Base-by-base conservation (phyloP, 768 basidiomycete species). In the Crassisporium funariophilum region DNA sequence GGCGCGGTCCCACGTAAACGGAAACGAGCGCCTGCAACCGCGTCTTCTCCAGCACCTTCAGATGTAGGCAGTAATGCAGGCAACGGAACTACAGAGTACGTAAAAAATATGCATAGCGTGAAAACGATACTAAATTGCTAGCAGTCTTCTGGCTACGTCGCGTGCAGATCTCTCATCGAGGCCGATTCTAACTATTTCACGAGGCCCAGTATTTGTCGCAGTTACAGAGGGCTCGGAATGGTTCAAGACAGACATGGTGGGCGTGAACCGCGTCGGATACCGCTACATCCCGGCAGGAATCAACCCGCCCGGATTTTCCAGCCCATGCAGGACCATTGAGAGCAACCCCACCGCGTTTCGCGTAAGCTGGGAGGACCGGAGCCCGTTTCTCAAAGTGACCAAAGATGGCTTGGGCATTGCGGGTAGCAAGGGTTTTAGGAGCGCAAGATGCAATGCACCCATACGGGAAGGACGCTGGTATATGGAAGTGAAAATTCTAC, bases 381-480 rank as follows among this genome's bases (percentile, higher is more conserved):
- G 84, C 56, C 74, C 86, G 0, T 91, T 88, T 59, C 72, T 94
- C 42, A 82, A 82, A 43, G 83, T 91, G 53, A 83, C 88, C 0
- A 83, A 81, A 45, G 90, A 95, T 57, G 93, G 89, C 0, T 62
- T 88, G 3, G 79, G 81, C 1, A 68, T 95, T 43, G 73, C 81
- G 2, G 91, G 95, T 5, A 86, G 88, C 60, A 89, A 88, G 41
- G 97, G 97, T 4, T 98, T 93, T 65, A 74, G 95, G 19, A 91
- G 89, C 56, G 93, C 87, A 3, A 80, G 97, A 17, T 86, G 86
- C 48, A 98, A 97, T 64, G 86, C 91, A 1, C 89, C 92, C 0
- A 78, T 98, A 16, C 76, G 91, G 17, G 84, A 94, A 56, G 97
- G 97, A 4, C 80, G 78, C 10, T 98, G 93, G 93, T 98, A 94